A percentile compares a stretch with the other conserved stretches of the same genome.
Conservation (phyloP, 805 yeast genomes). For the Yarrowia osloensis region DNA sequence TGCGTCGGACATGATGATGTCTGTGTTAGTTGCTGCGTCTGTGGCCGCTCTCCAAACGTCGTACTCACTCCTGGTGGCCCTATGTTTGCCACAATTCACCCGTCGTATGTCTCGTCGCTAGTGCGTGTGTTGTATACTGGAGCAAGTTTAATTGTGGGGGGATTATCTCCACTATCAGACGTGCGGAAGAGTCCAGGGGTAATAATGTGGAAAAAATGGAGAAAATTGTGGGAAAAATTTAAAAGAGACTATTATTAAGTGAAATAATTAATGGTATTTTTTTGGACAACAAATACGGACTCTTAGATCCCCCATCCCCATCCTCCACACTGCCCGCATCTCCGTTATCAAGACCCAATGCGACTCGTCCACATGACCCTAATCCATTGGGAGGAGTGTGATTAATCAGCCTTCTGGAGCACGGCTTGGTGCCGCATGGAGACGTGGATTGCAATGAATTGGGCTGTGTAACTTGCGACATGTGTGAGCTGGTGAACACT, state of each 20-base stretch:
- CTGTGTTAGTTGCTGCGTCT: slow-evolving; percentile 1
- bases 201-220: not conserved
- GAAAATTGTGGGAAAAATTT: not conserved
- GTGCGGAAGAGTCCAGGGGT: not conserved
- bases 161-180: not conserved
- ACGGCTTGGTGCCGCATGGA: not conserved
- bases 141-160: slow-evolving; percentile 27
- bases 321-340: not conserved
- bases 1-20: slow-evolving; percentile 20
- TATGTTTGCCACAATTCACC: slow-evolving; percentile 5
- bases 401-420: not conserved
- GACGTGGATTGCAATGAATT: too few relatives aligned
- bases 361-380: slow-evolving; percentile 21
- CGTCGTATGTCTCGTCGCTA: slow-evolving; percentile 17
- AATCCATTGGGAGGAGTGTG: not conserved
- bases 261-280: not conserved
- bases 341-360: slow-evolving; percentile 21
- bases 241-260: too few relatives aligned
- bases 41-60: not conserved
- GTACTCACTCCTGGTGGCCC: slow-evolving; percentile 5
- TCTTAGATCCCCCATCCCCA: too few relatives aligned
- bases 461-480: too few relatives aligned
- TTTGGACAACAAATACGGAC: too few relatives aligned
- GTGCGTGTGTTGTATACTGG: slow-evolving; percentile 10
- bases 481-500: too few relatives aligned